These are phyloP conservation scores for Santalum album DNA, from an alignment of 164 flowering plant species.

Conservation along the genomic window DNA sequence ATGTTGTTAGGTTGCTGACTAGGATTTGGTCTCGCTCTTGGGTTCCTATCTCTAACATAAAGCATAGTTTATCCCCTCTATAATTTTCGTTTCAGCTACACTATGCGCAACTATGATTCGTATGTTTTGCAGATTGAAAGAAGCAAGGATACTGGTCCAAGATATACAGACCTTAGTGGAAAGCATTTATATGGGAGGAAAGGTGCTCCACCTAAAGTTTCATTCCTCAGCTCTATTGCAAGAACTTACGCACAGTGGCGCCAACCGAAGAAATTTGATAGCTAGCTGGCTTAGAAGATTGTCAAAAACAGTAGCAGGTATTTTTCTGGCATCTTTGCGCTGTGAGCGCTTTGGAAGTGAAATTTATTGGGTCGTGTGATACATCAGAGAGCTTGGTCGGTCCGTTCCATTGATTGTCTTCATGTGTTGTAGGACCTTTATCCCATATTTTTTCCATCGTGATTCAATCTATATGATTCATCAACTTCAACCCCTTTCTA, in stretches of 20 bases:
- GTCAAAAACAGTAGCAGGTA: no score
- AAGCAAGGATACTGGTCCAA: conserved; percentile 44
- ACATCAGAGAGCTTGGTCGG: conserved; percentile 2
- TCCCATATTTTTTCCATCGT: not conserved
- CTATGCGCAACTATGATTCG: not conserved
- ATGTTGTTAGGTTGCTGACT: no score
- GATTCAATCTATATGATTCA: conserved; percentile 22
- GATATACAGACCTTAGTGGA: conserved; percentile 64
- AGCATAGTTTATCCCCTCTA: no score
- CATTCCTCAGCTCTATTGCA: conserved; percentile 49
- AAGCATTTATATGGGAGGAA: conserved; percentile 63
- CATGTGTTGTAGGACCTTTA: conserved; percentile 5
- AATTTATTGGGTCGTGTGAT: conserved; percentile 4
- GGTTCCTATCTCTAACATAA: no score
- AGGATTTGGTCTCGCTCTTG: no score
- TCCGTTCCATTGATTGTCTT: conserved; percentile 15
- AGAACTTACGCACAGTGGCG: conserved; percentile 63
- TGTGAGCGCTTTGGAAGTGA: not conserved
- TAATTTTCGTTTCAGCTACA: no score
- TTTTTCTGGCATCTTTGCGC: no score
- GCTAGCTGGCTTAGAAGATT: conserved; percentile 9
- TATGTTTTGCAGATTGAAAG: conserved; percentile 28
- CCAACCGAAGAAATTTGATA: conserved; percentile 65
- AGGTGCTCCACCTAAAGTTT: conserved; percentile 33
- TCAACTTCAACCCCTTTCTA: conserved; percentile 11